phyloP scores from a whole-genome alignment of 2,329 filamentous ascomycete genomes.

The Fusarium fujikuroi region DNA sequence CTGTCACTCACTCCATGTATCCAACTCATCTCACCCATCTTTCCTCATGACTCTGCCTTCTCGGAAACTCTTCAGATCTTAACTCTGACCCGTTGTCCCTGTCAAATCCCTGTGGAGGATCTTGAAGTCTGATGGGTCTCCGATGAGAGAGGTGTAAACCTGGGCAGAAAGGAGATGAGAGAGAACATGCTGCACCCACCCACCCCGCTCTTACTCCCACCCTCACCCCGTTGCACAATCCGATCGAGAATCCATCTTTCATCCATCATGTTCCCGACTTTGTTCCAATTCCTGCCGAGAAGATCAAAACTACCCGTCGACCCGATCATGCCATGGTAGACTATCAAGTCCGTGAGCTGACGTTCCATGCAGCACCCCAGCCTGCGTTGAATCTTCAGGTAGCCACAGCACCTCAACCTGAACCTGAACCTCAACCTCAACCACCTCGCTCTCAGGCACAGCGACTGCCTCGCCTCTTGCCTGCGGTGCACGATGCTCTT shows the following conservation, averaged over 20 bases:
- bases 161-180: constrained; percentile 33
- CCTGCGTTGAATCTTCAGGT: constrained; percentile 33
- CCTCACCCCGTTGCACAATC: constrained; percentile 29
- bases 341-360: constrained; percentile 45
- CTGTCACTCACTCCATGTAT: constrained; percentile 10
- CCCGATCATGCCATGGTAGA: constrained; percentile 43
- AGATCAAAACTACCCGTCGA: constrained; percentile 26
- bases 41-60: background rate
- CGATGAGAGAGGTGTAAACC: constrained; percentile 28
- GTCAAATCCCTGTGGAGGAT: constrained; percentile 29
- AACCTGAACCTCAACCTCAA: constrained; percentile 17
- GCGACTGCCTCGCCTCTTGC: constrained; percentile 30
- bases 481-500: constrained; percentile 13
- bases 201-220: constrained; percentile 37
- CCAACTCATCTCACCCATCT: background rate
- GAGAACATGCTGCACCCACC: constrained; percentile 40
- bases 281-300: constrained; percentile 21
- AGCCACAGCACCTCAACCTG: constrained; percentile 17
- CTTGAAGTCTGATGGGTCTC: constrained; percentile 37
- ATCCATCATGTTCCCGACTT: constrained; percentile 29
- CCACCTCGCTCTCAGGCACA: constrained; percentile 12
- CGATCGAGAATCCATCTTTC: constrained; percentile 25
- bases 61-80: background rate
- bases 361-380: constrained; percentile 42
- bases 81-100: constrained; percentile 9